Evolutionary conservation across 1,284 basidiomycete genomes (phyloP).

Genomic region (Sutorius eximius): DNA sequence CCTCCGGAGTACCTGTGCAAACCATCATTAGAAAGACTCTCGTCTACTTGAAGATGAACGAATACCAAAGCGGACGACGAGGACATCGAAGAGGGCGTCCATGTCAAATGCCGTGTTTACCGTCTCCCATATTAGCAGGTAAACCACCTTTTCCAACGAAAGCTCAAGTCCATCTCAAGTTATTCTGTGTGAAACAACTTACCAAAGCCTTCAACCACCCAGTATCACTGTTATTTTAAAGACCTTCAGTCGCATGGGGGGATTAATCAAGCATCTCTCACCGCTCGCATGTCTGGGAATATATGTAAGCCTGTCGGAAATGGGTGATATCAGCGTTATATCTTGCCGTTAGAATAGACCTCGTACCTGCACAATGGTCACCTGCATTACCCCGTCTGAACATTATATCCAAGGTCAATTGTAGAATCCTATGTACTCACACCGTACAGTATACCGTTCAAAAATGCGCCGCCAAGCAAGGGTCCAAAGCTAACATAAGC

Average conservation of each 20-base stretch:
- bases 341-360: background rate
- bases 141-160: conserved; percentile 35
- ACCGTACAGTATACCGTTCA: conserved; percentile 50
- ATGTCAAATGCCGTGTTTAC: conserved; percentile 45
- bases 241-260: background rate
- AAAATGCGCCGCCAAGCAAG: conserved; percentile 44
- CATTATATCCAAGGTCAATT: background rate
- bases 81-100: conserved; percentile 46
- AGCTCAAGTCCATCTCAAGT: background rate
- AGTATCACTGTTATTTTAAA: conserved; percentile 35
- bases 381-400: conserved; percentile 8
- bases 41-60: background rate
- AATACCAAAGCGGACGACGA: conserved; percentile 42
- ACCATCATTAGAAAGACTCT: background rate
- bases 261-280: conserved; percentile 1
- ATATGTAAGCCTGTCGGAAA: conserved; percentile 34
- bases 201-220: conserved; percentile 44
- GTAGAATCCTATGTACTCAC: conserved; percentile 27
- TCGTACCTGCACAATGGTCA: conserved; percentile 9
- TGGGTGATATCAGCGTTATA: conserved; percentile 5
- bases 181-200: conserved; percentile 5
- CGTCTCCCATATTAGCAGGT: conserved; percentile 44
- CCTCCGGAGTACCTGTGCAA: background rate
- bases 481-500: conserved; percentile 40
- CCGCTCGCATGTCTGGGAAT: conserved; percentile 11